Conservation (phyloP, 768 basidiomycete genomes). For the Mycena pura region DNA sequence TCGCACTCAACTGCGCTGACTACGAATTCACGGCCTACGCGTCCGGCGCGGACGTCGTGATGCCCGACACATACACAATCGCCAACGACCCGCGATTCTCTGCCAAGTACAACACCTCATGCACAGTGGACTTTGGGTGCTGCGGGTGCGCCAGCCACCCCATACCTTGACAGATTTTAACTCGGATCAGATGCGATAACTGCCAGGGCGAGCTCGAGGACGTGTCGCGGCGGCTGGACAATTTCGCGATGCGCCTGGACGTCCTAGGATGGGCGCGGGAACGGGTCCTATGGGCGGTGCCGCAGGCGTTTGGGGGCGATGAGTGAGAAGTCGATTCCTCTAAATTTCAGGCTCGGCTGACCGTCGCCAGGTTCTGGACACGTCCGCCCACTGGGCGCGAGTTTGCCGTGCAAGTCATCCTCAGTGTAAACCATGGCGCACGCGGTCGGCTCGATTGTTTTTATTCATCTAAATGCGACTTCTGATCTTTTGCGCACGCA, state of each 20-base stretch:
- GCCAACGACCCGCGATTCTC: constrained; percentile 53
- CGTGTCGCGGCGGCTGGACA: constrained; percentile 54
- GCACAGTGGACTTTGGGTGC: constrained; percentile 56
- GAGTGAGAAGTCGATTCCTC: constrained; percentile 22
- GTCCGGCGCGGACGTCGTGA: constrained; percentile 58
- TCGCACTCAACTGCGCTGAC: constrained; percentile 56
- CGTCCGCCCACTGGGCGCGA: constrained; percentile 57
- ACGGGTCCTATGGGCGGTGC: constrained; percentile 61
- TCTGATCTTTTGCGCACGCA: not conserved
- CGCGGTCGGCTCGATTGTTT: constrained; percentile 36
- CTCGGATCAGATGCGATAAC: too few species aligned
- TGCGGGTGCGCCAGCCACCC: too few species aligned
- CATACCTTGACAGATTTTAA: too few species aligned
- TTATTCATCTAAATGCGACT: not conserved
- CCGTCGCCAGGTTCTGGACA: constrained; percentile 52
- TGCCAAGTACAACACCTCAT: constrained; percentile 50
- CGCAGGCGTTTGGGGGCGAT: constrained; percentile 61
- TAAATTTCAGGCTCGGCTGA: not conserved
- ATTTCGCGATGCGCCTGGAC: constrained; percentile 49
- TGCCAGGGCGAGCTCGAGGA: constrained; percentile 61
- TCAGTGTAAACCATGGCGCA: constrained; percentile 60
- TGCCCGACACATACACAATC: constrained; percentile 53
- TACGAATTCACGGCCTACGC: constrained; percentile 59
- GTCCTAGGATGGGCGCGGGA: constrained; percentile 54
- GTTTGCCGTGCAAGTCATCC: constrained; percentile 55